Percentiles rank a stretch among this genome's conserved stretches.
phyloP scores from a whole-genome alignment of 2,329 filamentous ascomycete genomes.

The Xylariomycetidae sp. region DNA sequence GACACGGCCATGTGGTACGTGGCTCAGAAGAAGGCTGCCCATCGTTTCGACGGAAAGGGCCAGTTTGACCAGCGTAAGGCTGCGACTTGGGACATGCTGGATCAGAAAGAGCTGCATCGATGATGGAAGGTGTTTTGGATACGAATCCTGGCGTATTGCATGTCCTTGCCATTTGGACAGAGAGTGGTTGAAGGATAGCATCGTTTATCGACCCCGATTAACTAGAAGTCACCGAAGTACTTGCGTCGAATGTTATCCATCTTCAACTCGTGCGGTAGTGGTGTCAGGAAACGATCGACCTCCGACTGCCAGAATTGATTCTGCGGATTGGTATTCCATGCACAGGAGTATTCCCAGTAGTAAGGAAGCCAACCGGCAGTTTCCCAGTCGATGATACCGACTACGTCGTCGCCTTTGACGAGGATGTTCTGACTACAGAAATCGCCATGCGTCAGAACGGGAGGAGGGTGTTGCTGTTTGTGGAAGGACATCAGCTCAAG shows the following conservation, averaged over 20 bases:
- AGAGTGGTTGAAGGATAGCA: too few species aligned
- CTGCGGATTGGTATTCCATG: constrained; percentile 9
- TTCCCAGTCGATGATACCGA: constrained; percentile 16
- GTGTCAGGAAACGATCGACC: constrained; percentile 12
- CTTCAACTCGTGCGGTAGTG: constrained; percentile 9
- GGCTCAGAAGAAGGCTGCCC: constrained; percentile 30
- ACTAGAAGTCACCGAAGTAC: constrained; percentile 13
- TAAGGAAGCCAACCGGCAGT: constrained; percentile 8
- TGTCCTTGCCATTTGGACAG: too few species aligned
- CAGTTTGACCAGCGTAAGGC: constrained; percentile 24
- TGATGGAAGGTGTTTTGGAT: constrained; percentile 4
- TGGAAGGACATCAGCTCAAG: constrained; percentile 16
- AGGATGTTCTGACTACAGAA: constrained; percentile 25
- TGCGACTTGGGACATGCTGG: constrained; percentile 32
- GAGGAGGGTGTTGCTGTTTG: constrained; percentile 4
- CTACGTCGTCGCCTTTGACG: constrained; percentile 19
- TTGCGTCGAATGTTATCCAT: constrained; percentile 13
- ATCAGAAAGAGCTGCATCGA: constrained; percentile 11
- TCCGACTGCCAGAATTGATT: constrained; percentile 11
- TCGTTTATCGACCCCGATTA: too few species aligned
- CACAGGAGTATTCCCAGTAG: constrained; percentile 17
- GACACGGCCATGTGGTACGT: constrained; percentile 33
- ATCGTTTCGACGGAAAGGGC: constrained; percentile 33
- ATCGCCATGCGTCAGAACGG: constrained; percentile 19
- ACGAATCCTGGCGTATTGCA: too few species aligned